Conservation (phyloP, 805 yeast genomes). For the Suhomyces pyralidae region DNA sequence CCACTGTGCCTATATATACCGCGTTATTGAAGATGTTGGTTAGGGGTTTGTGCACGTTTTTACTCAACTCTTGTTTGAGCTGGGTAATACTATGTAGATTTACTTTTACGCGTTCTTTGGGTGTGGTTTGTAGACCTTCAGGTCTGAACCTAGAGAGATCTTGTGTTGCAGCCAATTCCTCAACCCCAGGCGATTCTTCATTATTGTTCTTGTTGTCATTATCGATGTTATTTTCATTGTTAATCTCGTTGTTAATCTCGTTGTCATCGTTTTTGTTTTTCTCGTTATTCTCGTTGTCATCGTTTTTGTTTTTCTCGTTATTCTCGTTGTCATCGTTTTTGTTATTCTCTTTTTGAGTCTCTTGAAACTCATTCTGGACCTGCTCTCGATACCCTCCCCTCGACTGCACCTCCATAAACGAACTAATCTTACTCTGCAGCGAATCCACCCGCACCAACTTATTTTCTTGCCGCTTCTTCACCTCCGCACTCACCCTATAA, state of each 20-base stretch:
- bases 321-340: too few species aligned
- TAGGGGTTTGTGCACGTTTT: constrained; percentile 46
- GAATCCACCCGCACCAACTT: constrained; percentile 71
- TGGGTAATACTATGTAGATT: constrained; percentile 57
- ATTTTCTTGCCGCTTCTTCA: constrained; percentile 53
- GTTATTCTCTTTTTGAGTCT: neutral
- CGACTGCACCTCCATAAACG: constrained; percentile 9
- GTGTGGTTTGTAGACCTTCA: neutral
- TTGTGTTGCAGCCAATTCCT: too few species aligned
- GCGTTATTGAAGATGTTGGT: constrained; percentile 68
- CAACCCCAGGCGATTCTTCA: too few species aligned
- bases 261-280: too few species aligned
- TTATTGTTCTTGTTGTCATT: too few species aligned
- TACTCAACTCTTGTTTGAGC: constrained; percentile 51
- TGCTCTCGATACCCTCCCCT: neutral
- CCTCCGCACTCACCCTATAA: constrained; percentile 12
- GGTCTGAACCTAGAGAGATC: too few species aligned
- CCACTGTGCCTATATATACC: constrained; percentile 81
- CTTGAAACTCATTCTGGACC: neutral
- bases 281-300: too few species aligned
- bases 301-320: too few species aligned
- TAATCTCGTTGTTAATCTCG: too few species aligned
- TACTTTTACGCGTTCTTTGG: constrained; percentile 32
- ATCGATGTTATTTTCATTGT: too few species aligned
- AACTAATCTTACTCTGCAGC: constrained; percentile 44